phyloP scores from a whole-genome alignment of 2,329 filamentous ascomycete genomes.

The Macroventuria anomochaeta region DNA sequence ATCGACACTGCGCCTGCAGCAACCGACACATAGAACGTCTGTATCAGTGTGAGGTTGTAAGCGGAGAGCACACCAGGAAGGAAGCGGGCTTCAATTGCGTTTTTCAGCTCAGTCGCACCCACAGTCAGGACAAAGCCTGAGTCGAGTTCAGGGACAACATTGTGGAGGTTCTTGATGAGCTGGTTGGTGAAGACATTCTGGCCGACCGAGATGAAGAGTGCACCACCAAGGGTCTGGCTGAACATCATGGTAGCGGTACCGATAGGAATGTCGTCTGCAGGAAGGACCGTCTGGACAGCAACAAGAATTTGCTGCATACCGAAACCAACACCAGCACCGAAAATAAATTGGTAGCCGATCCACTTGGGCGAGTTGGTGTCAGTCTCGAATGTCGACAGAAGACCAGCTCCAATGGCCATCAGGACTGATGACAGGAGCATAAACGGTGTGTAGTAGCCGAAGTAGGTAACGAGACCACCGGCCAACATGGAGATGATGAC shows the following conservation, averaged over 20 bases:
- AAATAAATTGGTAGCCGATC: constrained; percentile 51
- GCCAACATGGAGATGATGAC: constrained; percentile 53
- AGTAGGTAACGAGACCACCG: constrained; percentile 48
- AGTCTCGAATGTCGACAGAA: constrained; percentile 53
- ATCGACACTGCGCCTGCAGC: constrained; percentile 62
- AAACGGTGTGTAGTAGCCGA: constrained; percentile 60
- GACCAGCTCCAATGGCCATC: constrained; percentile 55
- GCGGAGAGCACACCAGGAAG: constrained; percentile 63
- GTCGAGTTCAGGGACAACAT: constrained; percentile 50
- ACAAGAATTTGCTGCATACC: constrained; percentile 58
- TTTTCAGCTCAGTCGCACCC: constrained; percentile 66
- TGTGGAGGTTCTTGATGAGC: constrained; percentile 52
- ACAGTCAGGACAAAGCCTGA: constrained; percentile 52
- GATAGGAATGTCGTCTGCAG: constrained; percentile 53
- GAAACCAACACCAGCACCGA: constrained; percentile 54
- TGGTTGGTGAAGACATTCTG: constrained; percentile 60
- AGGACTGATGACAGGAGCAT: constrained; percentile 52
- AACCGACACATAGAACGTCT: constrained; percentile 67
- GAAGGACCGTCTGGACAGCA: constrained; percentile 55
- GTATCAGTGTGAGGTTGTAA: constrained; percentile 67
- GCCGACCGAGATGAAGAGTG: constrained; percentile 57
- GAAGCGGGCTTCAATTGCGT: constrained; percentile 58
- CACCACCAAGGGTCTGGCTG: constrained; percentile 55
- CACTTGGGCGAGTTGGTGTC: constrained; percentile 47
- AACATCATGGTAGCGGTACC: constrained; percentile 59